Base-by-base conservation (phyloP, 1,284 basidiomycete species). In the Phylloboletellus chloephorus region DNA sequence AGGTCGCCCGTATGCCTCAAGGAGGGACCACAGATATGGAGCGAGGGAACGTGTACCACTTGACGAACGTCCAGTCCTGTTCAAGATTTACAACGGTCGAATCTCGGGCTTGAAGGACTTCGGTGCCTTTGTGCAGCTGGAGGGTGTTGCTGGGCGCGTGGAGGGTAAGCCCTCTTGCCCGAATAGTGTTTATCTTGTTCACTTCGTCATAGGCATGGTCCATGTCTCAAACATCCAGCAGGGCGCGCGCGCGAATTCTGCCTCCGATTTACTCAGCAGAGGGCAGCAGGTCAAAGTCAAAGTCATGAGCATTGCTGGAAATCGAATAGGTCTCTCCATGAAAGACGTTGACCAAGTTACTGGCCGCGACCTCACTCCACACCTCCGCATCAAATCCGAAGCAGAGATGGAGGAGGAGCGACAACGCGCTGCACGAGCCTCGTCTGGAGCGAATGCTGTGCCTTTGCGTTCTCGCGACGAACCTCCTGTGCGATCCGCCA, bases 301-400 rank as follows among this genome's bases (percentile, higher is more conserved):
- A 62, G 91, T 98, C 52, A 90, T 97, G 82, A 91, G 89, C 35
- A 74, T 94, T 15, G 88, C 89, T 0, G 91, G 89, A 3, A 78
- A 51, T 49, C 80, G 92, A 38, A 67, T 92, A 37, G 78, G 87
- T 9, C 73, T 98, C 12, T 97, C 94, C 16, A 97, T 98, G 87
- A 96, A 95, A 60, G 95, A 98, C 58, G 96, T 94, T 23, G 94
- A 98, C 62, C 96, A 98, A 64, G 65, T 62, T 4, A 86, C 86
- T 1, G 96, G 94, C 4, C 80, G 79, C 24, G 96, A 98, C 63
- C 74, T 98, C 33, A 88, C 88, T 0, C 95, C 95, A 2, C 92
- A 98, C 60, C 73, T 98, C 15, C 83, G 89, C 37, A 89, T 96
- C 67, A 92, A 90, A 64, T 88, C 88, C 5, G 88, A 93, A 60